Evolutionary conservation across 108 stramenopile species (phyloP).

Genomic region (Skeletonema menzelii): DNA sequence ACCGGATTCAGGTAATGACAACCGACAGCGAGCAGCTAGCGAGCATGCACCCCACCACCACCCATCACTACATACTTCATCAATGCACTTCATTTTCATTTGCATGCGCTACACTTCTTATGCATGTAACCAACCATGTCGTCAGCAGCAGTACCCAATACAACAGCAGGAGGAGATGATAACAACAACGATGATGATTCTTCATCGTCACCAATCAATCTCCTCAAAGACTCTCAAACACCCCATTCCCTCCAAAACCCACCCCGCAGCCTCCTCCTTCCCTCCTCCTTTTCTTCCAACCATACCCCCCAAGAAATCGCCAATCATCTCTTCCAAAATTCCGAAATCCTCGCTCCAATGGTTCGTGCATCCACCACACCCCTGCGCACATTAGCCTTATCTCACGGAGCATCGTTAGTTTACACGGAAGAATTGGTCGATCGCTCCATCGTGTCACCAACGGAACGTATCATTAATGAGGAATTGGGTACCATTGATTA

Average conservation of each 20-base stretch:
- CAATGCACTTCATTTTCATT: too few relatives aligned
- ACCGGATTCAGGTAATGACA: too few relatives aligned
- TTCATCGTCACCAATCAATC: too few relatives aligned
- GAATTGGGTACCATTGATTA: conserved; percentile 88
- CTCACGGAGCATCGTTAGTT: conserved; percentile 89
- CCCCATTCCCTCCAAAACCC: background rate
- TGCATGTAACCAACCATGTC: too few relatives aligned
- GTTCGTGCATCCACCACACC: conserved; percentile 93
- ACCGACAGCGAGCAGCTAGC: too few relatives aligned
- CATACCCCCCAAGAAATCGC: conserved; percentile 35
- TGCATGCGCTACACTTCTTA: too few relatives aligned
- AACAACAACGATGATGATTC: too few relatives aligned
- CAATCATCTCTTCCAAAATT: conserved; percentile 22
- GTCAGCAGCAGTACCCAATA: too few relatives aligned
- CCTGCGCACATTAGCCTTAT: conserved; percentile 82
- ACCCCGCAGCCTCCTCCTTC: background rate
- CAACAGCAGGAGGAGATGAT: too few relatives aligned
- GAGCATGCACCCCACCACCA: too few relatives aligned
- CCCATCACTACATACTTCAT: too few relatives aligned
- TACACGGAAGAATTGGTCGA: conserved; percentile 97
- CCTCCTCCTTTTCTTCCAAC: background rate
- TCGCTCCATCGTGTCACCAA: conserved; percentile 61
- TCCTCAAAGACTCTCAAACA: background rate
- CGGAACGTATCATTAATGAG: conserved; percentile 66
- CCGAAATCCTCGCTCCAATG: conserved; percentile 86